Conservation (phyloP, 768 basidiomycete genomes). For the Boletales sp. region DNA sequence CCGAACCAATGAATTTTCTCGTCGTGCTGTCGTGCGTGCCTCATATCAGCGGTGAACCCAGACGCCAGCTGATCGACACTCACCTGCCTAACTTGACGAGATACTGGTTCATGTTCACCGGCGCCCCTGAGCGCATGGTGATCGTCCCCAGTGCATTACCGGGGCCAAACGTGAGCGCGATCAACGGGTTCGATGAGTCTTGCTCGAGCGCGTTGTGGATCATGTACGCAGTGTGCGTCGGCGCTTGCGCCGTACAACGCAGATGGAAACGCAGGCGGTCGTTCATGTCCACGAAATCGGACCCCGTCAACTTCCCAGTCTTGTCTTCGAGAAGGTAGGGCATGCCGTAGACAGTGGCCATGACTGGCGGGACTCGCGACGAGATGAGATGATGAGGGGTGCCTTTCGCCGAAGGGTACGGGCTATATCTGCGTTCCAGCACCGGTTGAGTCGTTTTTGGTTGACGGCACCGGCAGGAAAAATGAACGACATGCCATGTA, state of each 20-base stretch:
- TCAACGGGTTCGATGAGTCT: conserved; percentile 36
- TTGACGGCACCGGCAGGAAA: conserved; percentile 12
- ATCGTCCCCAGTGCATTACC: conserved; percentile 51
- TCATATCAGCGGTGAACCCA: conserved; percentile 3
- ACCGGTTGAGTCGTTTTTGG: conserved; percentile 22
- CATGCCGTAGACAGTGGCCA: conserved; percentile 46
- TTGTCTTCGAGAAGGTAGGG: conserved; percentile 65
- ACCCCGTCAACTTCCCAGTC: conserved; percentile 48
- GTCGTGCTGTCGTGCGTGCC: conserved; percentile 35
- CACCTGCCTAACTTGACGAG: conserved; percentile 48
- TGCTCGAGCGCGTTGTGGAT: conserved; percentile 40
- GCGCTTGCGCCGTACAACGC: conserved; percentile 43
- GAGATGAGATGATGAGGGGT: background rate
- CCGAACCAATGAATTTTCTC: conserved; percentile 55
- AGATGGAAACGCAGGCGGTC: conserved; percentile 52
- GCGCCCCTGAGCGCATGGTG: conserved; percentile 35
- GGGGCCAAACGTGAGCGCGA: conserved; percentile 50
- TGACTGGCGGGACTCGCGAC: conserved; percentile 7
- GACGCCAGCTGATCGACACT: conserved; percentile 11
- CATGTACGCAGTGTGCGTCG: conserved; percentile 46
- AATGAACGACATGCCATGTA: conserved; percentile 14
- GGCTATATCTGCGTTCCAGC: conserved; percentile 23
- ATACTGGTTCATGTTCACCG: conserved; percentile 50
- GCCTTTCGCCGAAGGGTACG: conserved; percentile 1
- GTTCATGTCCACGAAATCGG: conserved; percentile 62